phyloP scores from a whole-genome alignment of 805 yeast species.

The Starmerella vaccinii region DNA sequence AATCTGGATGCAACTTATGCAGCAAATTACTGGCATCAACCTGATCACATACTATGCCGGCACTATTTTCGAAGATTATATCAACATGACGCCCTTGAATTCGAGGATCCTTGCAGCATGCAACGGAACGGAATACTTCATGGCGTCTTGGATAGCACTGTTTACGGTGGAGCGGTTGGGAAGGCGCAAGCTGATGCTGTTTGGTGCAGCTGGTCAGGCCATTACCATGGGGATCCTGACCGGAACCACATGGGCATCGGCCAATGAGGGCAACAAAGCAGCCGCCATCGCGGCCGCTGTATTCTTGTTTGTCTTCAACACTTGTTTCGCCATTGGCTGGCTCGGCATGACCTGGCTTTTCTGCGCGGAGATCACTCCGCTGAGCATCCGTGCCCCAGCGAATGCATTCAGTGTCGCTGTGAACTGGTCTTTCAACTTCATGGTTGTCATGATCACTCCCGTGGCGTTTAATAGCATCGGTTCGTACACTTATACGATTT shows the following conservation, averaged over 20 bases:
- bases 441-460: conserved; percentile 53
- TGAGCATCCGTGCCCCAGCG: conserved; percentile 47
- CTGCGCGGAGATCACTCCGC: conserved; percentile 51
- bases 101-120: conserved; percentile 39
- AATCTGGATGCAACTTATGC: conserved; percentile 26
- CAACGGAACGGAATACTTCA: conserved; percentile 35
- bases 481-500: conserved; percentile 51
- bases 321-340: conserved; percentile 44
- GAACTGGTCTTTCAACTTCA: conserved; percentile 56
- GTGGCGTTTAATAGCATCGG: conserved; percentile 40
- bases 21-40: conserved; percentile 42
- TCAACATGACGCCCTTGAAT: conserved; percentile 37
- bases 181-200: conserved; percentile 34
- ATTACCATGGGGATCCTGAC: conserved; percentile 23
- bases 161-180: conserved; percentile 46
- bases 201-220: conserved; percentile 37
- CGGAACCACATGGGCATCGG: conserved; percentile 33
- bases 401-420: conserved; percentile 52
- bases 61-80: conserved; percentile 40
- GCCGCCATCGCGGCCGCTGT: conserved; percentile 55
- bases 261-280: conserved; percentile 28
- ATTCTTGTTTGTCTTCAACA: conserved; percentile 44
- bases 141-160: conserved; percentile 41
- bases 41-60: conserved; percentile 51
- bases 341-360: conserved; percentile 51